A percentile compares a stretch with the other conserved stretches of the same genome.
These are phyloP conservation scores for Spiraea crenata DNA, from an alignment of 331 rosid genomes.

Conservation along the genomic window DNA sequence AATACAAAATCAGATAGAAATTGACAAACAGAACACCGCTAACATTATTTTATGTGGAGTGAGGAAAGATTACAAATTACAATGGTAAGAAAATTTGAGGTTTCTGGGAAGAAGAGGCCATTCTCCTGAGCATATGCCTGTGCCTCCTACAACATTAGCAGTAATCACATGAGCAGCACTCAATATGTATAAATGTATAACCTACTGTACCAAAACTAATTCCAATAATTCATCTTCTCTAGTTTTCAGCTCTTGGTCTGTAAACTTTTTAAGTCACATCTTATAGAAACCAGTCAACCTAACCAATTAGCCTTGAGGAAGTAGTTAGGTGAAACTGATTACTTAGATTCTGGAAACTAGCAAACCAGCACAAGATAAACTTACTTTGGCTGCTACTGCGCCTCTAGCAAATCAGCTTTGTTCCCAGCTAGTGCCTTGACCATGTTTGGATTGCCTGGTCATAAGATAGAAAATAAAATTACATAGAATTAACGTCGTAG, in stretches of 20 bases:
- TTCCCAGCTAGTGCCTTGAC: conserved; percentile 70
- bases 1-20: too few species aligned
- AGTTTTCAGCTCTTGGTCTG: too few species aligned
- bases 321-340: too few species aligned
- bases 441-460: conserved; percentile 58
- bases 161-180: conserved; percentile 10
- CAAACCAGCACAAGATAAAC: background rate
- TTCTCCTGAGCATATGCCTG: conserved; percentile 61
- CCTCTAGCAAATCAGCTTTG: conserved; percentile 53
- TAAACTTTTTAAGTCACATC: too few species aligned
- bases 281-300: too few species aligned
- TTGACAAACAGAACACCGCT: too few species aligned
- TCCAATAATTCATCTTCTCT: too few species aligned
- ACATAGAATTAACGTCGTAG: background rate
- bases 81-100: too few species aligned
- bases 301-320: too few species aligned
- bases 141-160: conserved; percentile 42
- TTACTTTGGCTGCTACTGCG: conserved; percentile 55
- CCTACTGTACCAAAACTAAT: background rate
- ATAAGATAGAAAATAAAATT: background rate
- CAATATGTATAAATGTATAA: background rate
- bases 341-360: too few species aligned
- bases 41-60: too few species aligned
- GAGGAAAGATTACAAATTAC: too few species aligned
- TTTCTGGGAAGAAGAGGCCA: conserved; percentile 58